Evolutionary conservation across 345 rosid genomes (phyloP).

Genomic region (Raphanus raphanistrum): DNA sequence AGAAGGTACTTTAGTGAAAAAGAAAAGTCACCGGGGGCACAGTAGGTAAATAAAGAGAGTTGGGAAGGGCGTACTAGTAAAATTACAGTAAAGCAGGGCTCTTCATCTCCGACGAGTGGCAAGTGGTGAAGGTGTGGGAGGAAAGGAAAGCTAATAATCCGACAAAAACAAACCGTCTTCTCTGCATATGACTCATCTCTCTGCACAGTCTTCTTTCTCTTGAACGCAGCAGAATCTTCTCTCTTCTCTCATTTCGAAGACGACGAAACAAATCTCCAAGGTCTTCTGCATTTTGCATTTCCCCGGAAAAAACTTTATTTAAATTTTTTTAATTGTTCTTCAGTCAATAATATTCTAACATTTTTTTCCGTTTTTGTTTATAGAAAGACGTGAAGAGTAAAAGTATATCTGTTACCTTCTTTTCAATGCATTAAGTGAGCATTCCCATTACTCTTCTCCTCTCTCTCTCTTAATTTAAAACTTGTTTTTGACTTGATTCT

Average conservation of each 20-base stretch:
- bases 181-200: constrained; percentile 28
- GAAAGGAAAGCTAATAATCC: constrained; percentile 18
- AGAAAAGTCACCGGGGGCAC: constrained; percentile 25
- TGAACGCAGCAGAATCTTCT: constrained; percentile 28
- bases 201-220: constrained; percentile 12
- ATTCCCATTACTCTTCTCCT: constrained; percentile 29
- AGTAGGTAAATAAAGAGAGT: constrained; percentile 25
- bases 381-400: constrained; percentile 25
- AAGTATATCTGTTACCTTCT: constrained; percentile 36
- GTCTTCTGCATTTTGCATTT: constrained; percentile 31
- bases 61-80: constrained; percentile 28
- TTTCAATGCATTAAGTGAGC: constrained; percentile 42
- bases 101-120: constrained; percentile 39
- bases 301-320: constrained; percentile 40
- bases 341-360: constrained; percentile 28
- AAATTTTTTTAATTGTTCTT: constrained; percentile 15
- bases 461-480: background rate
- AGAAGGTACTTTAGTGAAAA: background rate
- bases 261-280: constrained; percentile 36
- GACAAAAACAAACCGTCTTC: constrained; percentile 41
- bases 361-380: background rate
- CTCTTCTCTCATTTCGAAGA: constrained; percentile 21
- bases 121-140: constrained; percentile 31
- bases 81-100: background rate
- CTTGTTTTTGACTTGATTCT: constrained; percentile 1